These are phyloP conservation scores for Amanita pallidorosea DNA, from an alignment of 768 basidiomycete species.

Conservation along the genomic window DNA sequence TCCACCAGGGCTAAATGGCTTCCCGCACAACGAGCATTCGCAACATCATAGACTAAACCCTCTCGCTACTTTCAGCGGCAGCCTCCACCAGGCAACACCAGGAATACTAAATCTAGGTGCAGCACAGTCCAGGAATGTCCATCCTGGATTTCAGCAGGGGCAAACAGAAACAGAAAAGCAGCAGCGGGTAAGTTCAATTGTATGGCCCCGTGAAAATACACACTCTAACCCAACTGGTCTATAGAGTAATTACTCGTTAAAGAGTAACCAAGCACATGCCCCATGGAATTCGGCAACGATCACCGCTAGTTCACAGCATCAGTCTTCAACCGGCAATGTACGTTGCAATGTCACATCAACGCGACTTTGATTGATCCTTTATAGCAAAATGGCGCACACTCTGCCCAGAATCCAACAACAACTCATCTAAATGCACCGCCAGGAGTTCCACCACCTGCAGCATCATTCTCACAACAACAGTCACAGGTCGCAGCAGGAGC, in stretches of 20 bases:
- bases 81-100: constrained; percentile 37
- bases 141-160: constrained; percentile 44
- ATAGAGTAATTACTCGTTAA: constrained; percentile 50
- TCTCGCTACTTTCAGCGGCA: constrained; percentile 38
- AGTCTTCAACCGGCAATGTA: constrained; percentile 7
- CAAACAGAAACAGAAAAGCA: constrained; percentile 60
- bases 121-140: constrained; percentile 32
- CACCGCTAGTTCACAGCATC: constrained; percentile 29
- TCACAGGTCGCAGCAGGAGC: constrained; percentile 9
- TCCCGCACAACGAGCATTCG: constrained; percentile 33
- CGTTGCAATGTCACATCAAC: neutral
- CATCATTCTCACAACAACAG: constrained; percentile 15
- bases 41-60: constrained; percentile 50
- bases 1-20: constrained; percentile 75
- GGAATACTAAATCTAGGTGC: constrained; percentile 53
- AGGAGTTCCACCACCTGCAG: constrained; percentile 23
- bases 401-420: constrained; percentile 24
- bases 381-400: constrained; percentile 37
- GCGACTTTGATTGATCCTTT: constrained; percentile 2
- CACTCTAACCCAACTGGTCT: neutral
- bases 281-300: constrained; percentile 56
- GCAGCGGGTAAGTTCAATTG: constrained; percentile 42
- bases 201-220: neutral
- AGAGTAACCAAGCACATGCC: constrained; percentile 52
- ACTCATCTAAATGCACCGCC: constrained; percentile 46